phyloP scores from a whole-genome alignment of 225 moss, liverwort and hornwort genomes.

The Thuidium tamariscinum region DNA sequence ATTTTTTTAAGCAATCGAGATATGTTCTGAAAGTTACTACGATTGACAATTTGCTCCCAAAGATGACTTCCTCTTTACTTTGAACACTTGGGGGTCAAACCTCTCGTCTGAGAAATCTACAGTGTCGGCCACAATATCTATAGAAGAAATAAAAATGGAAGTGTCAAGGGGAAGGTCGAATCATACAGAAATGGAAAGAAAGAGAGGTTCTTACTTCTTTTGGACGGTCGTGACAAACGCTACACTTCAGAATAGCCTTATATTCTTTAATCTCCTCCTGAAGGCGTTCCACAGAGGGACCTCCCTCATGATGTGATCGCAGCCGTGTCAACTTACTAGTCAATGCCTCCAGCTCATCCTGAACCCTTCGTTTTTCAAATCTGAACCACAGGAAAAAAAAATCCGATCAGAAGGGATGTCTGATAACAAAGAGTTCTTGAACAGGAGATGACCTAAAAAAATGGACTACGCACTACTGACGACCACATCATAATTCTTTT shows the following conservation, averaged over 20 bases:
- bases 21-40: background rate
- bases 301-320: conserved; percentile 67
- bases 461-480: background rate
- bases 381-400: conserved; percentile 19
- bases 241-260: conserved; percentile 86
- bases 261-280: conserved; percentile 99
- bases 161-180: background rate
- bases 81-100: background rate
- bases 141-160: background rate
- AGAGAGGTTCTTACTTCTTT: conserved; percentile 60
- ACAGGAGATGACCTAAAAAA: background rate
- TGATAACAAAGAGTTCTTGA: background rate
- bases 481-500: background rate
- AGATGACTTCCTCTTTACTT: background rate
- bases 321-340: conserved; percentile 55
- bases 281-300: conserved; percentile 65
- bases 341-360: conserved; percentile 73
- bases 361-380: conserved; percentile 88
- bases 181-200: background rate
- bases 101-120: background rate
- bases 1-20: background rate
- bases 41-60: background rate
- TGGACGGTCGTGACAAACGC: conserved; percentile 93
- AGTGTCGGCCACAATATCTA: background rate
- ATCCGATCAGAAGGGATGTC: background rate